Evolutionary conservation across 78 protist species (phyloP), one percentile per base, ranked within the genome.

Genomic region (Dictyostelium brefeldianum): DNA sequence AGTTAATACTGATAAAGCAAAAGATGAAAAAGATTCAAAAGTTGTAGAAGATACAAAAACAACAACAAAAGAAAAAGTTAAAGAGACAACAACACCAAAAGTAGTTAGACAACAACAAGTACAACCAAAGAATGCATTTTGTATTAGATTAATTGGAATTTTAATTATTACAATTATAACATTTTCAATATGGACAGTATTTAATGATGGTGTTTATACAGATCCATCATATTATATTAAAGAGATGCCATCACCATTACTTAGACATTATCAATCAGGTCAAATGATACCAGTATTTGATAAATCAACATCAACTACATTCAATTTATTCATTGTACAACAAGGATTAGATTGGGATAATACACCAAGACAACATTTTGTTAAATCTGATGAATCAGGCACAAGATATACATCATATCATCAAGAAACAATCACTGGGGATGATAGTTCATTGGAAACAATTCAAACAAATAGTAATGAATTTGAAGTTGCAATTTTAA

Each of bases 81-180:
- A 11, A 22, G 70, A 62, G 0, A 41, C 29, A 20, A 71, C 43
- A 46, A 27, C 71, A 79, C 29, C 70, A 54, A 36, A 36, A 36
- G 43, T 36, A 36, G 43, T 36, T 36, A 36, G 43, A 46, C 77
- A 62, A 81, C 41, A 36, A 20, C 31, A 31, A 29, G 75, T 31
- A 11, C 47, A 31, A 67, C 74, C 91, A 50, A 75, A 77, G 20
- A 41, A 87, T 77, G 93, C 93, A 77, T 25, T 64, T 46, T 87
- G 93, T 64, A 87, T 87, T n/a, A 87, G 93, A 87, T 14, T 87
- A 3, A n/a, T 65, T 59, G 93, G 93, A 5, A 15, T 74, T 9
- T 25, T 87, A 7, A 14, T 74, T 1, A 48, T 87, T 14, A 64
- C 78, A 4, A 15, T 87, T 3, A n/a, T 87, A 15, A 87, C 93